phyloP scores from a whole-genome alignment of 2,329 filamentous ascomycete species.

The Sporothrix euskadiensis region DNA sequence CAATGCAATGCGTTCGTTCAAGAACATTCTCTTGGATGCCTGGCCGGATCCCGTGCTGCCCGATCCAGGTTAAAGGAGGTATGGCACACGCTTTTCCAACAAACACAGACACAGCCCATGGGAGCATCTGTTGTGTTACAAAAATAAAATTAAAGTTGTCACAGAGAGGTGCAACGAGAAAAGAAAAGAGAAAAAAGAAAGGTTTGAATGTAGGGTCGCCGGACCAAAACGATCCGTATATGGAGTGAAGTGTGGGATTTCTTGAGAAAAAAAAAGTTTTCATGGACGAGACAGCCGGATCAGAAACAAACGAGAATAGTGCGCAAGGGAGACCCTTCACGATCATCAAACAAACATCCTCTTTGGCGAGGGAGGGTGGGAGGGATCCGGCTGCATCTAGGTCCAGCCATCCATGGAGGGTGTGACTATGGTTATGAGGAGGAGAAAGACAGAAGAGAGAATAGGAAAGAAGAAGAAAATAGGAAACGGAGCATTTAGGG shows the following conservation, averaged over 20 bases:
- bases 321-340: constrained; percentile 9
- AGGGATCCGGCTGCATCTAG: background rate
- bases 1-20: background rate
- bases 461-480: background rate
- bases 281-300: background rate
- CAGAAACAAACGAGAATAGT: constrained; percentile 14
- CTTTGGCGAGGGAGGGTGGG: background rate
- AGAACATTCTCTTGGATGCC: background rate
- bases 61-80: constrained; percentile 10
- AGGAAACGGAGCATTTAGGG: background rate
- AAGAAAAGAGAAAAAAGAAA: background rate
- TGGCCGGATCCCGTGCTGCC: constrained; percentile 6
- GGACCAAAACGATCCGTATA: background rate
- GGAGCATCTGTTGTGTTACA: constrained; percentile 9
- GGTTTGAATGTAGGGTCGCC: background rate
- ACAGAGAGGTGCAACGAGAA: background rate
- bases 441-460: background rate
- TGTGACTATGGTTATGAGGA: background rate
- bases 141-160: constrained; percentile 16
- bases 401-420: background rate
- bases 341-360: constrained; percentile 17
- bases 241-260: background rate
- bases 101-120: background rate
- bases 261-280: background rate
- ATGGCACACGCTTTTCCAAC: background rate